Percentiles rank a stretch among this genome's conserved stretches.
These are phyloP conservation scores for Neurospora sp. DNA, from an alignment of 495 filamentous ascomycete species.

Conservation along the genomic window DNA sequence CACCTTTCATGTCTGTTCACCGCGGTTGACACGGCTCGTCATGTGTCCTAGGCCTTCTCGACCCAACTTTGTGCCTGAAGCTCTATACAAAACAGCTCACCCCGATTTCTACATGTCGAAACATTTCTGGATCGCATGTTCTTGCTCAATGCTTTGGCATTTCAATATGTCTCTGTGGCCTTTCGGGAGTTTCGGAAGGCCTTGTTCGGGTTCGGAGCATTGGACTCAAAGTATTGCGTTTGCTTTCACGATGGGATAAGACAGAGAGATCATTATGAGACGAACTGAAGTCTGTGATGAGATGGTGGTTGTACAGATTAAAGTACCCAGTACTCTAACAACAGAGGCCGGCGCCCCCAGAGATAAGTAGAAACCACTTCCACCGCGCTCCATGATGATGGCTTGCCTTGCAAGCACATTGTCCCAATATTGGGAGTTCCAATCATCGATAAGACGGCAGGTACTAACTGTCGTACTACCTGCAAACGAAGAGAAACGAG, in stretches of 20 bases:
- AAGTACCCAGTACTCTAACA: background rate
- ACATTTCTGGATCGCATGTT: fast-evolving
- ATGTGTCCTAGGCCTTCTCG: background rate
- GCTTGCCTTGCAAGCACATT: background rate
- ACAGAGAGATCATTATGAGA: background rate
- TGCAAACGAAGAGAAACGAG: background rate
- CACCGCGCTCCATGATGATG: background rate
- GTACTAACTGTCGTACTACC: background rate
- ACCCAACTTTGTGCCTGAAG: background rate
- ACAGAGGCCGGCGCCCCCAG: background rate
- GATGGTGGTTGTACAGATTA: background rate
- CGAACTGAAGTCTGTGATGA: background rate
- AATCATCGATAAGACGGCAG: background rate
- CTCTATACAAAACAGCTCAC: background rate
- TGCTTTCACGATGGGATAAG: background rate
- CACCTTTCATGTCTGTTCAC: background rate
- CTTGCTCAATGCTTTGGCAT: background rate
- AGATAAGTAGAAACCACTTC: background rate
- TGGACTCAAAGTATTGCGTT: background rate
- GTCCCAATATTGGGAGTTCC: background rate
- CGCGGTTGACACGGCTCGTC: background rate
- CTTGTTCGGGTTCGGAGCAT: background rate
- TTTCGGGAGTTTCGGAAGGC: background rate
- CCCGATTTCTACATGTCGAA: background rate
- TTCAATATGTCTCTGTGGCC: background rate